Percentiles rank a stretch among this genome's conserved stretches.
These are phyloP conservation scores for Suillus discolor DNA, from an alignment of 768 basidiomycete genomes.

Conservation along the genomic window DNA sequence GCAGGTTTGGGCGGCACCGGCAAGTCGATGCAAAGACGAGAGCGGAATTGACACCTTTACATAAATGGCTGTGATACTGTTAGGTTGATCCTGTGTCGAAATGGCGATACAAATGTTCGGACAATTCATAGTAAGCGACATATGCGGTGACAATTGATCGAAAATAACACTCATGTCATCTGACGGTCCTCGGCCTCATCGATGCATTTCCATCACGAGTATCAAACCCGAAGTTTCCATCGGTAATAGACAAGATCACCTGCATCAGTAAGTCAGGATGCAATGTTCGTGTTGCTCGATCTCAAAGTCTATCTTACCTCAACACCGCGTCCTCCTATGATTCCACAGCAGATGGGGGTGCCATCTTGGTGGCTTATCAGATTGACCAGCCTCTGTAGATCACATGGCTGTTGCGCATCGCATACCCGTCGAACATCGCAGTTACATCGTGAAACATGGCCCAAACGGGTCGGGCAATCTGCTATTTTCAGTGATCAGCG, in stretches of 20 bases:
- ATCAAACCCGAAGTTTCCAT: constrained; percentile 43
- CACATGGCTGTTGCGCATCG: neutral
- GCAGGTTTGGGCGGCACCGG: constrained; percentile 63
- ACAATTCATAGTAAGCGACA: constrained; percentile 45
- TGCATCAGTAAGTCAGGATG: constrained; percentile 19
- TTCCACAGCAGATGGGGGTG: neutral
- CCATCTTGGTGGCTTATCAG: neutral
- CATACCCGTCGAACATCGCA: neutral
- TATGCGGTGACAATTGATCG: constrained; percentile 46
- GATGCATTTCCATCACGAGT: constrained; percentile 23
- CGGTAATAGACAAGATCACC: constrained; percentile 52
- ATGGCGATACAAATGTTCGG: constrained; percentile 44
- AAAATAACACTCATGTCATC: constrained; percentile 53
- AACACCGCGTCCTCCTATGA: neutral
- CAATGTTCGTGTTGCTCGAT: neutral
- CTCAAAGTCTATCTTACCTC: neutral
- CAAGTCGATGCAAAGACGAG: constrained; percentile 49
- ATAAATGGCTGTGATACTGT: constrained; percentile 40
- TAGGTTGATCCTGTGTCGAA: constrained; percentile 8
- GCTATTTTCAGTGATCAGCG: too few species aligned
- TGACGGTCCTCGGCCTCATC: constrained; percentile 16
- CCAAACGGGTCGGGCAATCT: too few species aligned
- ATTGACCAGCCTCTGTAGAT: neutral
- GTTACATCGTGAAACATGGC: too few species aligned
- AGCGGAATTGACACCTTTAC: constrained; percentile 49